These are phyloP conservation scores for Neodidymelliopsis sp. DNA, from an alignment of 2,329 filamentous ascomycete species.

Conservation along the genomic window DNA sequence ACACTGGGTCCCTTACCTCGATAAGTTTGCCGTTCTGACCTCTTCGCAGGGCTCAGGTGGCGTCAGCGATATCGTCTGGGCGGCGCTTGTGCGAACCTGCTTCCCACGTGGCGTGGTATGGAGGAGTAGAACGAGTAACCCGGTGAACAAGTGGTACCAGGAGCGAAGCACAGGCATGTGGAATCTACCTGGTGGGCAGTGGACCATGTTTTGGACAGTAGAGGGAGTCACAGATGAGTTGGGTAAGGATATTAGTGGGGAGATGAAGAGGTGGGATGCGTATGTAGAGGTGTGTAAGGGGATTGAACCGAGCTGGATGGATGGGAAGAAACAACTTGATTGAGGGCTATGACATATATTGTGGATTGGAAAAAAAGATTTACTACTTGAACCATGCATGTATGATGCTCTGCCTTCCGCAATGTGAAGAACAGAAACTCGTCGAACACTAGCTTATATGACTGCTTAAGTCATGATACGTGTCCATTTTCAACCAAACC, in stretches of 20 bases:
- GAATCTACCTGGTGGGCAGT: conserved; percentile 82
- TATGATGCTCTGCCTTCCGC: too few relatives aligned
- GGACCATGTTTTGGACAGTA: conserved; percentile 99
- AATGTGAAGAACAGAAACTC: too few relatives aligned
- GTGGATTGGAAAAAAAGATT: too few relatives aligned
- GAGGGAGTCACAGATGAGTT: conserved; percentile 63
- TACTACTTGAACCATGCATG: too few relatives aligned
- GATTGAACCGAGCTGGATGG: conserved; percentile 59
- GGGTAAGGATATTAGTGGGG: conserved; percentile 54
- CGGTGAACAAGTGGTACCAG: conserved; percentile 99
- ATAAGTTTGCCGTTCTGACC: conserved; percentile 95
- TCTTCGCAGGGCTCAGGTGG: conserved; percentile 88
- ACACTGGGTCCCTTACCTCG: conserved; percentile 80
- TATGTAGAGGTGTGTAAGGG: conserved; percentile 58
- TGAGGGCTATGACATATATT: too few relatives aligned
- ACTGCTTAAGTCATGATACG: too few relatives aligned
- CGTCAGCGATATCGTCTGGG: conserved; percentile 95
- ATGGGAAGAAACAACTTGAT: conserved; percentile 42
- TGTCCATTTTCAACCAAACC: too few relatives aligned
- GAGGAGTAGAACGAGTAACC: conserved; percentile 88
- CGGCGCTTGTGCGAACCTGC: conserved; percentile 88
- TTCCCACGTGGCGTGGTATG: conserved; percentile 91
- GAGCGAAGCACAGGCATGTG: conserved; percentile 84
- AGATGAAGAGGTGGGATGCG: conserved; percentile 53
- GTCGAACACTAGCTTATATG: too few relatives aligned